Percentiles rank a stretch among this genome's conserved stretches.
Evolutionary conservation across 192 early-diverging fungal genomes (phyloP).

Genomic region (Coemansia sp.): DNA sequence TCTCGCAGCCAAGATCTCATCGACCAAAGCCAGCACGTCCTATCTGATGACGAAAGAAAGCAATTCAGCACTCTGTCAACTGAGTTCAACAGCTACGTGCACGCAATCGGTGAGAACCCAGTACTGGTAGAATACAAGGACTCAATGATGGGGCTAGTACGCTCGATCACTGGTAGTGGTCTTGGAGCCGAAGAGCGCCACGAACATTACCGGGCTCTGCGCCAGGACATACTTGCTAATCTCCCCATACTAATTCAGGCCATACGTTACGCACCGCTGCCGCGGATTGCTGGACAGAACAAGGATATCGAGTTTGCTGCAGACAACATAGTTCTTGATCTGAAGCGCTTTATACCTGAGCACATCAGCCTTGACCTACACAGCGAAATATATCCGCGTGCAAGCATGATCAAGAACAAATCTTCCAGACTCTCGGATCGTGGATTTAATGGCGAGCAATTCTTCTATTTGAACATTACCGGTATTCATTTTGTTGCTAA

Average conservation of each 20-base stretch:
- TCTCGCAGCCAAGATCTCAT: constrained; percentile 33
- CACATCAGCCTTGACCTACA: constrained; percentile 44
- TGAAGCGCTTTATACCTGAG: constrained; percentile 50
- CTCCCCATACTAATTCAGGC: constrained; percentile 30
- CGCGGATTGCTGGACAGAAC: constrained; percentile 47
- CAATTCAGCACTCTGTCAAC: constrained; percentile 22
- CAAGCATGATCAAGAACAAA: constrained; percentile 35
- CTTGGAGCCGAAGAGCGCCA: constrained; percentile 27
- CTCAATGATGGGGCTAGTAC: constrained; percentile 21
- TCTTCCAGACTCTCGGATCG: constrained; percentile 24
- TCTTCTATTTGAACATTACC: constrained; percentile 40
- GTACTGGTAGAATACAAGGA: constrained; percentile 38
- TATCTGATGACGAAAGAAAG: constrained; percentile 36
- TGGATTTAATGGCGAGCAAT: constrained; percentile 47
- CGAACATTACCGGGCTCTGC: constrained; percentile 35
- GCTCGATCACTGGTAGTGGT: constrained; percentile 27
- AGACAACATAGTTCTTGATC: constrained; percentile 52
- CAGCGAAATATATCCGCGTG: constrained; percentile 46
- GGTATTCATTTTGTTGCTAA: constrained; percentile 47
- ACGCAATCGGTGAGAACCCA: constrained; percentile 37
- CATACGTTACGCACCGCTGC: constrained; percentile 48
- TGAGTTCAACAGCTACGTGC: constrained; percentile 27
- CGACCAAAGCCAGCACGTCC: constrained; percentile 21
- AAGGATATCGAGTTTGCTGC: constrained; percentile 51
- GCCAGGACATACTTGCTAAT: constrained; percentile 38